These are phyloP conservation scores for Paspalum notatum DNA, from an alignment of 176 grass and related monocot species.

Conservation along the genomic window DNA sequence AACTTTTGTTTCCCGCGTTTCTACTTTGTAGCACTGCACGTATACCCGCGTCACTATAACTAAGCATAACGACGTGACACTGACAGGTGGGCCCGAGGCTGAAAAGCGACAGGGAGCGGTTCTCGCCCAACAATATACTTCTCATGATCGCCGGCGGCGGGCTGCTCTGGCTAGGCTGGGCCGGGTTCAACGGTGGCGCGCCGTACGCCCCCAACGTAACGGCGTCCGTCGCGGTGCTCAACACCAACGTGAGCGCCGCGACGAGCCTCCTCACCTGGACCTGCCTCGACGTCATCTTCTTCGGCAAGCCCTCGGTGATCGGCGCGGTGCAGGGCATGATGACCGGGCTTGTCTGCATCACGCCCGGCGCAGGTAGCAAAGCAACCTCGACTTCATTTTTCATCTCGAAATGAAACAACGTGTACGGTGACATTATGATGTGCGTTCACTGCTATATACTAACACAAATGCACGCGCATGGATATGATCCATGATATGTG, in stretches of 20 bases:
- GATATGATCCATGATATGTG: no score
- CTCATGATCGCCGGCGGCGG: conserved; percentile 76
- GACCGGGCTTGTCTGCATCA: conserved; percentile 80
- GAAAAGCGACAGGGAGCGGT: conserved; percentile 69
- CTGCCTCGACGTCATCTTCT: conserved; percentile 77
- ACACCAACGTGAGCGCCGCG: conserved; percentile 73
- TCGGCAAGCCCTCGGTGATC: conserved; percentile 76
- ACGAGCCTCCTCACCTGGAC: conserved; percentile 81
- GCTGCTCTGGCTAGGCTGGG: conserved; percentile 81
- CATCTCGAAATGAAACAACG: neutral
- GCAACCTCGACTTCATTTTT: neutral
- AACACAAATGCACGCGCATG: neutral
- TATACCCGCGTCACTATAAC: neutral
- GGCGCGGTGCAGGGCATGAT: conserved; percentile 85
- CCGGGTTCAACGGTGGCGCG: conserved; percentile 78
- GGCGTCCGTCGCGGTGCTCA: conserved; percentile 67
- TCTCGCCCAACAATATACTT: conserved; percentile 73
- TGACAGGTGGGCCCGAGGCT: conserved; percentile 73
- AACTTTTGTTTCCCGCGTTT: no score
- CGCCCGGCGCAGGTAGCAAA: conserved; percentile 65
- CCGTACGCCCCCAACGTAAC: conserved; percentile 59
- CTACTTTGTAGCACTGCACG: no score
- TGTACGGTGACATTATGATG: neutral
- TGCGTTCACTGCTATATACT: neutral
- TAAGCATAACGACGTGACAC: neutral